These are phyloP conservation scores for Petunia secreta DNA, from an alignment of 257 asterid species.

Conservation along the genomic window DNA sequence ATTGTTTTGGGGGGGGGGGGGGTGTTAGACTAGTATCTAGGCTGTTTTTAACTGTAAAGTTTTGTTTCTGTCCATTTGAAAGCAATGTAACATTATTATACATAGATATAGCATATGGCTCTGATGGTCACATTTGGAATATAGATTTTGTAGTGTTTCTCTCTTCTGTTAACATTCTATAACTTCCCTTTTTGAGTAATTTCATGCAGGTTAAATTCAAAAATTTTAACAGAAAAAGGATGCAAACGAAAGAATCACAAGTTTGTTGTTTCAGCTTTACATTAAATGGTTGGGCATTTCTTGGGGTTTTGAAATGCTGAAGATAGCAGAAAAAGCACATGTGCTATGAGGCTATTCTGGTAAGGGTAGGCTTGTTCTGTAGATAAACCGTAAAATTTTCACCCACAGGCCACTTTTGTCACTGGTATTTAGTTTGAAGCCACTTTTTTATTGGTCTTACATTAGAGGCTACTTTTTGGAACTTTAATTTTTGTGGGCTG, in stretches of 20 bases:
- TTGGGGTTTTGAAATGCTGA: constrained; percentile 2
- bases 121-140: constrained; percentile 17
- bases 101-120: neutral
- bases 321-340: constrained; percentile 4
- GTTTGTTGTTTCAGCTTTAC: neutral
- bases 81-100: constrained; percentile 23
- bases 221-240: neutral
- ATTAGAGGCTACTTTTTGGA: too few species aligned
- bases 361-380: neutral
- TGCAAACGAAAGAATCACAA: neutral
- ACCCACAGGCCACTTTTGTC: too few species aligned
- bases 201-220: constrained; percentile 8
- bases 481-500: too few species aligned
- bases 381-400: neutral
- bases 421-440: too few species aligned
- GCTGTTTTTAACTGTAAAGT: neutral
- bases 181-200: constrained; percentile 16
- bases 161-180: neutral
- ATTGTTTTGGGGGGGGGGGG: too few species aligned
- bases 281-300: neutral
- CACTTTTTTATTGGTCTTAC: too few species aligned
- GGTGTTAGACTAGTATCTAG: too few species aligned
- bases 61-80: constrained; percentile 20
- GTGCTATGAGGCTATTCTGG: neutral
- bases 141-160: constrained; percentile 13